Conservation (phyloP, 2,329 filamentous ascomycete species). For the Alternaria alternata region DNA sequence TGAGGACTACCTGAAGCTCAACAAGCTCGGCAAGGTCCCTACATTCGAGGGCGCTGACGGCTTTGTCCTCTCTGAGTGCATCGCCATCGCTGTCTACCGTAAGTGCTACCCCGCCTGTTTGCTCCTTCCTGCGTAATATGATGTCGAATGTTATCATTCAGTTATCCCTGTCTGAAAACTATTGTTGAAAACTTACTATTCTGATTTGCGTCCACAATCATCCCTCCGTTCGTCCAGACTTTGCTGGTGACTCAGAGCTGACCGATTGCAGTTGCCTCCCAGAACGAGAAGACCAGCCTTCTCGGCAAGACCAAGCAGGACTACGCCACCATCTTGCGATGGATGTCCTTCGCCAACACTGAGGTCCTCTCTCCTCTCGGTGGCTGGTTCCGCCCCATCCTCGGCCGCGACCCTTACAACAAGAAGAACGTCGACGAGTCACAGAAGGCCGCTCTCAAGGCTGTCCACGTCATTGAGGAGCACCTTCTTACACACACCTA, state of each 20-base stretch:
- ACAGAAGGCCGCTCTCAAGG: conserved; percentile 73
- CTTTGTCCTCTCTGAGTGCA: conserved; percentile 85
- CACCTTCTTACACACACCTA: conserved; percentile 94
- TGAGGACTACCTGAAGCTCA: conserved; percentile 83
- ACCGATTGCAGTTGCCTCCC: conserved; percentile 79
- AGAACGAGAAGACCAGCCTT: conserved; percentile 99
- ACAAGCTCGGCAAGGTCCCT: conserved; percentile 89
- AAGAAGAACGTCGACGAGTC: conserved; percentile 94
- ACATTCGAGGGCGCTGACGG: conserved; percentile 93
- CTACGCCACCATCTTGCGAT: conserved; percentile 96
- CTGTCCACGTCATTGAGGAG: conserved; percentile 77
- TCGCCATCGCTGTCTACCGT: conserved; percentile 98
- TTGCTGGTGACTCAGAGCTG: conserved; percentile 41
- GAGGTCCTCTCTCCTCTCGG: conserved; percentile 79
- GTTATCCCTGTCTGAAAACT: conserved; percentile 86
- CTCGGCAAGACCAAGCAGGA: conserved; percentile 99
- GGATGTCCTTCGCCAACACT: conserved; percentile 95
- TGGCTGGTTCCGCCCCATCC: conserved; percentile 85
- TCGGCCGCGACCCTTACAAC: conserved; percentile 88
- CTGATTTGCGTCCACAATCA: conserved; percentile 81
- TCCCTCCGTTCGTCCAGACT: conserved; percentile 24
- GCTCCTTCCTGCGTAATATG: conserved; percentile 41
- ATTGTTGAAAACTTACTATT: conserved; percentile 80
- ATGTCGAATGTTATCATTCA: conserved; percentile 76
- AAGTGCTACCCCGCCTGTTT: conserved; percentile 59